Conservation (phyloP, 148 eudicot species). For the Vaccinium corymbosum region DNA sequence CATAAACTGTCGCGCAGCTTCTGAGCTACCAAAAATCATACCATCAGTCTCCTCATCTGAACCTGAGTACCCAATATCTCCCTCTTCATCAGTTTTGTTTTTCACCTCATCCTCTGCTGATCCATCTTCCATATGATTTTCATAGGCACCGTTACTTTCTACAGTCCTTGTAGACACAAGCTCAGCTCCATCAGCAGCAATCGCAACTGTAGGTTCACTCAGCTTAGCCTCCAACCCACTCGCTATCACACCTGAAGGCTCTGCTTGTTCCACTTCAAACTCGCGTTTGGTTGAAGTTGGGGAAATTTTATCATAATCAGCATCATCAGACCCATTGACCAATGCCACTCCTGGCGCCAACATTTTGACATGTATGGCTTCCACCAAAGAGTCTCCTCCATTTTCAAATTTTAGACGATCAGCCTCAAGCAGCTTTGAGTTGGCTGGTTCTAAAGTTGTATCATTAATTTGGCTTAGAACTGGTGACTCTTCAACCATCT, state of each 20-base stretch:
- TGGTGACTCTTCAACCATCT: constrained; percentile 17
- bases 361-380: constrained; percentile 29
- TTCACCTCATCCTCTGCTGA: constrained; percentile 27
- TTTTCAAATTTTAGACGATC: constrained; percentile 25
- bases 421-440: constrained; percentile 20
- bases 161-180: constrained; percentile 14
- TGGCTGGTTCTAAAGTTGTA: constrained; percentile 15
- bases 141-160: constrained; percentile 18
- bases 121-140: constrained; percentile 18
- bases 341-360: constrained; percentile 30
- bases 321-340: constrained; percentile 28
- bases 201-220: constrained; percentile 14
- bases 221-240: constrained; percentile 28
- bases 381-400: constrained; percentile 35
- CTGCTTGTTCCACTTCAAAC: constrained; percentile 9
- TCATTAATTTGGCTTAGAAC: background rate
- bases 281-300: background rate
- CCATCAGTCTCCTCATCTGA: constrained; percentile 68
- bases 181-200: constrained; percentile 16
- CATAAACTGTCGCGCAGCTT: constrained; percentile 57
- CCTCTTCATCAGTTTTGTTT: constrained; percentile 33
- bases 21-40: constrained; percentile 57
- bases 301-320: background rate
- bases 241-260: constrained; percentile 15
- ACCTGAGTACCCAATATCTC: constrained; percentile 34